phyloP scores from a whole-genome alignment of 805 yeast species.

The Priceomyces melissophilus region DNA sequence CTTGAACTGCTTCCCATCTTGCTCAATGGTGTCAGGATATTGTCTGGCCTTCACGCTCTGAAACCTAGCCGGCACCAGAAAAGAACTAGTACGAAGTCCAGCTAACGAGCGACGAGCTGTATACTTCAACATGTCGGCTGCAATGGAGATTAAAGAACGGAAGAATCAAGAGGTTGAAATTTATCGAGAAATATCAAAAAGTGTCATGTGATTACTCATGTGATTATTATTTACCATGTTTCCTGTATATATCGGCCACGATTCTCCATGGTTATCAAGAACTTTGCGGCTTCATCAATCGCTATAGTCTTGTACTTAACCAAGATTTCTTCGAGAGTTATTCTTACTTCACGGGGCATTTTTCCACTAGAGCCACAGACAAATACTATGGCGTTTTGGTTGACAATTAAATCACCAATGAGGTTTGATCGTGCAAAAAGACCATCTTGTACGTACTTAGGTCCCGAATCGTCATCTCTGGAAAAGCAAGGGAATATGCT shows the following conservation, averaged over 20 bases:
- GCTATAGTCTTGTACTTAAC: conserved; percentile 40
- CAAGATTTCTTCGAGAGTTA: conserved; percentile 69
- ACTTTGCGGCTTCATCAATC: conserved; percentile 47
- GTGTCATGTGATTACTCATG: too few species aligned
- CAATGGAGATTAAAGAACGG: too few species aligned
- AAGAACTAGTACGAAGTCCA: background rate
- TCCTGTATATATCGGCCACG: conserved; percentile 75
- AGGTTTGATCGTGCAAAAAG: conserved; percentile 49
- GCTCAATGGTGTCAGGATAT: conserved; percentile 27
- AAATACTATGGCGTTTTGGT: conserved; percentile 60
- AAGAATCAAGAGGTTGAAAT: too few species aligned
- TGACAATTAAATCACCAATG: conserved; percentile 51
- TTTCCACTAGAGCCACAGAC: conserved; percentile 92
- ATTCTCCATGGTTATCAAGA: conserved; percentile 57
- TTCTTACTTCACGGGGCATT: conserved; percentile 86
- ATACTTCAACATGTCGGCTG: background rate
- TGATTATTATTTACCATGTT: conserved; percentile 60
- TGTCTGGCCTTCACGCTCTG: conserved; percentile 1
- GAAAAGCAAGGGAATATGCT: conserved; percentile 43
- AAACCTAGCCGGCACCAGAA: background rate
- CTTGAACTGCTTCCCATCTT: conserved; percentile 50
- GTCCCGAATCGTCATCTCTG: conserved; percentile 38
- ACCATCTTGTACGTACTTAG: conserved; percentile 72
- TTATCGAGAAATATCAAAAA: too few species aligned
- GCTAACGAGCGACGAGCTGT: background rate